These are phyloP conservation scores for Xylaria palmicola DNA, from an alignment of 495 filamentous ascomycete genomes.

Conservation along the genomic window DNA sequence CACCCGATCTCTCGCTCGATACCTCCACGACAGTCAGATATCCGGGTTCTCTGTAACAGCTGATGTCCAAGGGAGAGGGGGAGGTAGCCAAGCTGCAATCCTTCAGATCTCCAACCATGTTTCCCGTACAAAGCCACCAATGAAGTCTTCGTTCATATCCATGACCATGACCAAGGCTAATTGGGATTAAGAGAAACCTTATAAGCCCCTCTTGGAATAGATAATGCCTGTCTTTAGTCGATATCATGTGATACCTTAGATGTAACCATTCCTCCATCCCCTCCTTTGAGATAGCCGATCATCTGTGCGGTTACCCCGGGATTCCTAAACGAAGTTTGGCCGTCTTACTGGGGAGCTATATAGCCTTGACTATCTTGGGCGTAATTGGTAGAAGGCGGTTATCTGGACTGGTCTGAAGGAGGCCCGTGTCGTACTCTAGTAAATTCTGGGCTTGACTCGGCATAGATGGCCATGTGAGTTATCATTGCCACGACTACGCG, in stretches of 20 bases:
- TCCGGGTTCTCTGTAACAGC: conserved; percentile 9
- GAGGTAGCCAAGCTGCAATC: conserved; percentile 10
- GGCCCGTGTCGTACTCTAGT: not conserved
- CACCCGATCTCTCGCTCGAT: no score
- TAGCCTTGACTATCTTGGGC: not conserved
- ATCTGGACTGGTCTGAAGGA: not conserved
- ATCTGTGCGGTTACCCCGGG: not conserved
- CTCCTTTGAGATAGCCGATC: not conserved
- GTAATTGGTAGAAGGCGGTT: not conserved
- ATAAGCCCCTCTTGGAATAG: conserved; percentile 13
- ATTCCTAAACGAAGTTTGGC: not conserved
- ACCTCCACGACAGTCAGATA: no score
- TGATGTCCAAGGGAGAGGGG: conserved; percentile 26
- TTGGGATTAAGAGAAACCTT: conserved; percentile 10
- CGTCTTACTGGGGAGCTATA: not conserved
- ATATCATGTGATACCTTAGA: conserved; percentile 31
- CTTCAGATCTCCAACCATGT: not conserved
- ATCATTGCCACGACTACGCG: not conserved
- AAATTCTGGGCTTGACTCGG: not conserved
- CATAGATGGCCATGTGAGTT: not conserved
- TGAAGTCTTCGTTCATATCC: conserved; percentile 3
- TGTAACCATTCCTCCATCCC: conserved; percentile 27
- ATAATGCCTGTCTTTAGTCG: conserved; percentile 19
- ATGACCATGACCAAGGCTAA: conserved; percentile 9
- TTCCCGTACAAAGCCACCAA: conserved; percentile 18